Evolutionary conservation across 495 filamentous ascomycete species (phyloP).

Genomic region (Lepraria neglecta): DNA sequence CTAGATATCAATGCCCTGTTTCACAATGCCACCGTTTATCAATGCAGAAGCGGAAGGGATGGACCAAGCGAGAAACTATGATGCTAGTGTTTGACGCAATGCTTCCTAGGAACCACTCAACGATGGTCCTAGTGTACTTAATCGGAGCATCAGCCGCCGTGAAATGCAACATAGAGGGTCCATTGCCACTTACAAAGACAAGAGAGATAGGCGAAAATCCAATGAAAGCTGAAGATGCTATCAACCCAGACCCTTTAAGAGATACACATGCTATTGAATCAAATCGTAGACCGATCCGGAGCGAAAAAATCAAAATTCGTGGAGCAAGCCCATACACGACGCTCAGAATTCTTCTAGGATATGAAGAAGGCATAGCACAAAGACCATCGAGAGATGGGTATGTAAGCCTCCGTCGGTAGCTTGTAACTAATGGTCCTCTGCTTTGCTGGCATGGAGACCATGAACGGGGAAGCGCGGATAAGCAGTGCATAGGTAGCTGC

Average conservation of each 20-base stretch:
- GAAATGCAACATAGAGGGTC: not conserved
- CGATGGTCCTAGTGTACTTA: not conserved
- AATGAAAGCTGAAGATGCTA: no score
- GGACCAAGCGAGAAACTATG: not conserved
- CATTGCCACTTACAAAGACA: not conserved
- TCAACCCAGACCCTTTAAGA: no score
- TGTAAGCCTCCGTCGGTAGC: slow-evolving; percentile 3
- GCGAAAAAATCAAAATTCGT: no score
- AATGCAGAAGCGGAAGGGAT: slow-evolving; percentile 3
- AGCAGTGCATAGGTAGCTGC: slow-evolving; percentile 5
- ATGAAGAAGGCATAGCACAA: not conserved
- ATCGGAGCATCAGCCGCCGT: not conserved
- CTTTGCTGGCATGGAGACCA: slow-evolving; percentile 11
- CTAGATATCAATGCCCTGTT: slow-evolving; percentile 8
- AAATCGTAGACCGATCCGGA: no score
- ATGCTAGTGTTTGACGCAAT: slow-evolving; percentile 5
- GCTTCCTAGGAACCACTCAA: not conserved
- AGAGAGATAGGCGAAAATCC: no score
- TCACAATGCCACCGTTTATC: slow-evolving; percentile 1
- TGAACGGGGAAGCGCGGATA: slow-evolving; percentile 8
- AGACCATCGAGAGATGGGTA: not conserved
- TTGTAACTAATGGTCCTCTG: not conserved
- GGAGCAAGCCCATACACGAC: no score
- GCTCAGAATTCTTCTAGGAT: no score
- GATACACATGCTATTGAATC: no score